phyloP scores from a whole-genome alignment of 805 yeast genomes.

The Nakazawaea laoshanensis region DNA sequence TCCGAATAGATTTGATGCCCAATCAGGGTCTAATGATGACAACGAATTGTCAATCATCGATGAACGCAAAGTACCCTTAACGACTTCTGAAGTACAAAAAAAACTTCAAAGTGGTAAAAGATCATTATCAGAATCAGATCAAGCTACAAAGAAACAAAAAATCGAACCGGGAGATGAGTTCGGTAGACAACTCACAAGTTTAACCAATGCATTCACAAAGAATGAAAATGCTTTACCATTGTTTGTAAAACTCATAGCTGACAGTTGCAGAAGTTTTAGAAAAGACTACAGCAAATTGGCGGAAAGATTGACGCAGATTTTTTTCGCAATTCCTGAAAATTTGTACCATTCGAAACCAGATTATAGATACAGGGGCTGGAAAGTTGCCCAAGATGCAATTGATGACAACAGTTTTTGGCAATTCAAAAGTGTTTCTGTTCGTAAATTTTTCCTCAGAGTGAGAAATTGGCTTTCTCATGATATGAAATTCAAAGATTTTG shows the following conservation, averaged over 20 bases:
- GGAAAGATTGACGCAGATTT: conserved; percentile 3
- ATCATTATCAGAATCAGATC: too few species aligned
- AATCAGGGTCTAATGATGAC: too few species aligned
- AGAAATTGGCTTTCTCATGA: conserved; percentile 12
- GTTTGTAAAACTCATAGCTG: conserved; percentile 1
- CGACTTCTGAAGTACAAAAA: too few species aligned
- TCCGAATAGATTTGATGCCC: too few species aligned
- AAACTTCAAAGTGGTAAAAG: too few species aligned
- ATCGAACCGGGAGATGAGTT: too few species aligned
- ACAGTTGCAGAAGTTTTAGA: not conserved
- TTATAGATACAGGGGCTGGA: conserved; percentile 11
- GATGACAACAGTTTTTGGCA: conserved; percentile 9
- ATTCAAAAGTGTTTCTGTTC: not conserved
- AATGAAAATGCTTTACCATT: not conserved
- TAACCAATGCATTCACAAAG: conserved; percentile 1
- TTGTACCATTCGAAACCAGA: conserved; percentile 10
- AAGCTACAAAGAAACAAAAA: too few species aligned
- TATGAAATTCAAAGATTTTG: conserved; percentile 8
- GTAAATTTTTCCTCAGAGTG: conserved; percentile 10
- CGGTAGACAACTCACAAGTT: not conserved
- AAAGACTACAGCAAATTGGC: conserved; percentile 4
- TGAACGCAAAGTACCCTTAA: too few species aligned
- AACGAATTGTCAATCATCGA: too few species aligned
- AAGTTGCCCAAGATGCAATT: not conserved
- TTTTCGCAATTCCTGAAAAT: conserved; percentile 9